phyloP scores from a whole-genome alignment of 441 rosid species.

The Euphorbia schlechtendalii region DNA sequence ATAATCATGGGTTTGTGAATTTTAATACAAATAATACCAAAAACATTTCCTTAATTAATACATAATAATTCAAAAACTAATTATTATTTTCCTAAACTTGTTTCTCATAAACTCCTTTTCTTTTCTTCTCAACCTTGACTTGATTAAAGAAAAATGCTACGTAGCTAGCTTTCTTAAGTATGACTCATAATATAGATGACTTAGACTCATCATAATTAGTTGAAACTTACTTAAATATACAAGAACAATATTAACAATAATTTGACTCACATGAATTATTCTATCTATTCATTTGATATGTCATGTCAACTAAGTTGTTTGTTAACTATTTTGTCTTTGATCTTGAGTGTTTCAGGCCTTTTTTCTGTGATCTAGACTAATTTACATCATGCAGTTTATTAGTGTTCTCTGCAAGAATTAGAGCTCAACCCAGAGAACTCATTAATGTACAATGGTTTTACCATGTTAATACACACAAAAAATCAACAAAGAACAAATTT shows the following conservation, averaged over 20 bases:
- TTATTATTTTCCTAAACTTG: not conserved
- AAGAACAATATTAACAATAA: not conserved
- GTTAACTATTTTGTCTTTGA: too few species aligned
- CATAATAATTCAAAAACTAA: not conserved
- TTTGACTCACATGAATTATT: not conserved
- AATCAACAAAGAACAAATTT: too few species aligned
- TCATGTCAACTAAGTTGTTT: too few species aligned
- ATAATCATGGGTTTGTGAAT: not conserved
- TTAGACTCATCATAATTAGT: constrained; percentile 8
- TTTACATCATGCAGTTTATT: too few species aligned
- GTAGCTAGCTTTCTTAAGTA: constrained; percentile 7
- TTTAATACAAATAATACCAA: not conserved
- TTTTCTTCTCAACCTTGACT: not conserved
- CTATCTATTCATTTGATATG: not conserved
- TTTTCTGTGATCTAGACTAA: too few species aligned
- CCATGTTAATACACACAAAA: too few species aligned
- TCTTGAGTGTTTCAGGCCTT: too few species aligned
- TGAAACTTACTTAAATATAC: not conserved
- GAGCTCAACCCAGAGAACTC: too few species aligned
- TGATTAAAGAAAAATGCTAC: not conserved
- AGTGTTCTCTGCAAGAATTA: too few species aligned
- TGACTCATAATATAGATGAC: constrained; percentile 8
- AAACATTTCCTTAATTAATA: not conserved
- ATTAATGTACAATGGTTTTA: too few species aligned
- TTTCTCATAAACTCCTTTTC: not conserved